A percentile compares a stretch with the other conserved stretches of the same genome.
Evolutionary conservation across 768 basidiomycete genomes (phyloP).

Genomic region (Auricularia sp.): DNA sequence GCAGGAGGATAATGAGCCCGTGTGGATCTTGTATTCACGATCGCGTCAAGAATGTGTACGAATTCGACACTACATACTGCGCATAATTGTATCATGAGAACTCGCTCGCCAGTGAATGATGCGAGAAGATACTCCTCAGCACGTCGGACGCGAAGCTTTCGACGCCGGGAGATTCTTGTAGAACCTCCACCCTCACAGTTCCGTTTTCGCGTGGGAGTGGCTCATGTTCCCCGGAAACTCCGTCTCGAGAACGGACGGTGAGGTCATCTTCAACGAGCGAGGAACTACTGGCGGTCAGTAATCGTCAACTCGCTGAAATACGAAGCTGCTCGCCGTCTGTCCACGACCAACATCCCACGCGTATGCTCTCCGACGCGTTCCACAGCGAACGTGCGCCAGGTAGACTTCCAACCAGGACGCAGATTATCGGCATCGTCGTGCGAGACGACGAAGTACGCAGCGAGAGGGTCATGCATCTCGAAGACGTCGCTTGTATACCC

Average conservation of each 20-base stretch:
- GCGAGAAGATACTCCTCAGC: background rate
- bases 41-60: too few species aligned
- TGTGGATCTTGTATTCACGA: too few species aligned
- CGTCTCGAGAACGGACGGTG: background rate
- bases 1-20: too few species aligned
- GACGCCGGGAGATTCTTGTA: background rate
- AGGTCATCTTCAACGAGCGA: background rate
- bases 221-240: background rate
- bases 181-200: background rate
- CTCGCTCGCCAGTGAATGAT: too few species aligned
- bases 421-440: slow-evolving; percentile 6
- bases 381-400: slow-evolving; percentile 13
- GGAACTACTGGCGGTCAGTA: background rate
- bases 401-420: slow-evolving; percentile 7
- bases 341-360: slow-evolving; percentile 17
- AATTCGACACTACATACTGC: too few species aligned
- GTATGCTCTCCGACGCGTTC: slow-evolving; percentile 18
- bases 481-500: slow-evolving; percentile 25
- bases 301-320: background rate
- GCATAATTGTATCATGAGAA: too few species aligned
- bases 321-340: slow-evolving; percentile 9
- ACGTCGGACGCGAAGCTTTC: background rate
- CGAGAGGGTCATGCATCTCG: slow-evolving; percentile 38
- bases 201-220: background rate
- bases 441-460: slow-evolving; percentile 28